Percentiles rank a stretch among this genome's conserved stretches.
Evolutionary conservation across 2,329 filamentous ascomycete genomes (phyloP).

Genomic region (Trichocomaceae sp.): DNA sequence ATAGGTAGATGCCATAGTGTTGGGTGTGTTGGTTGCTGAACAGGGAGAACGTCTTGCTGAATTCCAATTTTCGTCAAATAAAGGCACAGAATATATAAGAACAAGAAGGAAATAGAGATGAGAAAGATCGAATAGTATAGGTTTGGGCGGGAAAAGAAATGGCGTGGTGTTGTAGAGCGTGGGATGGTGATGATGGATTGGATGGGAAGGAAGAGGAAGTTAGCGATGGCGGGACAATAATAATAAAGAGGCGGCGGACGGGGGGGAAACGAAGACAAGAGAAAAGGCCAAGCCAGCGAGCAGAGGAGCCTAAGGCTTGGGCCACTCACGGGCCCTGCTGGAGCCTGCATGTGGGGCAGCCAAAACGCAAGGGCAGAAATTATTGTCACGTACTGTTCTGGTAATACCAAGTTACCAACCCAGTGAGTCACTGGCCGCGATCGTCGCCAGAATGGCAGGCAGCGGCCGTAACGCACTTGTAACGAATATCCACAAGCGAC

Average conservation of each 20-base stretch:
- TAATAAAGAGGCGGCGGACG: conserved; percentile 10
- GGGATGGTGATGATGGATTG: conserved; percentile 17
- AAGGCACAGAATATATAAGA: not conserved
- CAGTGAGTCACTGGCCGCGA: not conserved
- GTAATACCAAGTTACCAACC: not conserved
- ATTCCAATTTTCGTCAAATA: not conserved
- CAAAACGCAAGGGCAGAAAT: conserved; percentile 2
- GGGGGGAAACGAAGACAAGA: not conserved
- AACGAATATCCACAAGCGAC: not conserved
- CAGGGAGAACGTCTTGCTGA: not conserved
- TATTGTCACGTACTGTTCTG: not conserved
- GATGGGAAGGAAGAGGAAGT: conserved; percentile 18
- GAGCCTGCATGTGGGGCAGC: not conserved
- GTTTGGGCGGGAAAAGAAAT: not conserved
- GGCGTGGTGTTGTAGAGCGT: conserved; percentile 18
- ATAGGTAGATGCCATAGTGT: conserved; percentile 26
- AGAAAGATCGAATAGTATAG: conserved; percentile 5
- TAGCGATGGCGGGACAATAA: conserved; percentile 15
- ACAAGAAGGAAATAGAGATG: not conserved
- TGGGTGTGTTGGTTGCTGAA: not conserved
- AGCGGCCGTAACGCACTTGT: conserved; percentile 1
- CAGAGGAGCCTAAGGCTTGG: not conserved
- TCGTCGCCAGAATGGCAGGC: not conserved
- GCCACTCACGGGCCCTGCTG: conserved; percentile 1
- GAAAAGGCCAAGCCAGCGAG: not conserved